Conservation (phyloP, 2,329 filamentous ascomycete species). For the Penicillium sclerotiorum region DNA sequence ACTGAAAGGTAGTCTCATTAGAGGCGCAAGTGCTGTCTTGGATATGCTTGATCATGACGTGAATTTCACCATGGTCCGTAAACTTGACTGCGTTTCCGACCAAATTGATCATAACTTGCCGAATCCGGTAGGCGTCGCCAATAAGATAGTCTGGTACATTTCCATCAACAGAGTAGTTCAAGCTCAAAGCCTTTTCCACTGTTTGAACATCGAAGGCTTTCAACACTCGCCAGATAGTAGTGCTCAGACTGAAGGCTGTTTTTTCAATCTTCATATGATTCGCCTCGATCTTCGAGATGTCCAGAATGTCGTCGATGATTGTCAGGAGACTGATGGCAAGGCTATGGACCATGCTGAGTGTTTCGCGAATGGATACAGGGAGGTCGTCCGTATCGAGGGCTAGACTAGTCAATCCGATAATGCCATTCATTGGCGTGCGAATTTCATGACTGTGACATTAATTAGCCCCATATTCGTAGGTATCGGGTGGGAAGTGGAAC, state of each 20-base stretch:
- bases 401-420: slow-evolving; percentile 93
- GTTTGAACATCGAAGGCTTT: slow-evolving; percentile 92
- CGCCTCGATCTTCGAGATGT: slow-evolving; percentile 76
- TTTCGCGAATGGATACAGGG: slow-evolving; percentile 89
- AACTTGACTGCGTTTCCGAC: slow-evolving; percentile 98
- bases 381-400: slow-evolving; percentile 90
- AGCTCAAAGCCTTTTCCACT: slow-evolving; percentile 88
- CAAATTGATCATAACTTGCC: slow-evolving; percentile 91
- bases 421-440: slow-evolving; percentile 91
- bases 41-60: slow-evolving; percentile 75
- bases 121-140: slow-evolving; percentile 87
- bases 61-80: slow-evolving; percentile 90
- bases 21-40: slow-evolving; percentile 57
- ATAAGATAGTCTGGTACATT: slow-evolving; percentile 90
- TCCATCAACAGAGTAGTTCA: slow-evolving; percentile 87
- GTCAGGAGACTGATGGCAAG: slow-evolving; percentile 89
- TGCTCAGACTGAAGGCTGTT: slow-evolving; percentile 87
- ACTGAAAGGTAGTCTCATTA: slow-evolving; percentile 87
- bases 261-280: slow-evolving; percentile 96
- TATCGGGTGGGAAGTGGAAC: too few species aligned
- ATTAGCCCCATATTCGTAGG: too few species aligned
- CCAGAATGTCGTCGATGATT: slow-evolving; percentile 79
- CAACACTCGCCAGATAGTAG: slow-evolving; percentile 93
- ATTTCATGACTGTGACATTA: slow-evolving; percentile 71
- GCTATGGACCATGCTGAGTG: slow-evolving; percentile 95